Percentiles rank a stretch among this genome's conserved stretches.
Evolutionary conservation across 2,329 filamentous ascomycete genomes (phyloP).

Genomic region (Colletotrichum musae): DNA sequence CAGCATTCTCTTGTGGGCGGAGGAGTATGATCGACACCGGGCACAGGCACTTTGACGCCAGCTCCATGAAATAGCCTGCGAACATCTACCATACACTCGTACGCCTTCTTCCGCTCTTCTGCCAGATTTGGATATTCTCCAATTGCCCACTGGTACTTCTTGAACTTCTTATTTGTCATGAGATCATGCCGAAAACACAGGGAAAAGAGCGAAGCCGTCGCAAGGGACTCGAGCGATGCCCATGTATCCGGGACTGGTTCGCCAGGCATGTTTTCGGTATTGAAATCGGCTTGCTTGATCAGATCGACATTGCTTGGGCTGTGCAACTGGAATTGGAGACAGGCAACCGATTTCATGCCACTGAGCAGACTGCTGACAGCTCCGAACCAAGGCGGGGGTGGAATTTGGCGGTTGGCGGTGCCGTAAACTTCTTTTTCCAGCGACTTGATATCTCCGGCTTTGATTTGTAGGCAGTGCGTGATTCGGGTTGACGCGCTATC

Average conservation of each 20-base stretch:
- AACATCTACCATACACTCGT: constrained; percentile 13
- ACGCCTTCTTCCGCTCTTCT: not conserved
- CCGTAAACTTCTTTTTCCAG: not conserved
- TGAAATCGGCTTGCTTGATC: not conserved
- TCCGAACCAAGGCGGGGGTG: not conserved
- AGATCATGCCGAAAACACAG: constrained; percentile 23
- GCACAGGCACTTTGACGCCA: constrained; percentile 7
- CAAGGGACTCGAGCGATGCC: not conserved
- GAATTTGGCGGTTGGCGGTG: not conserved
- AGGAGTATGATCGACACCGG: not conserved
- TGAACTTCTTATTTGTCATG: not conserved
- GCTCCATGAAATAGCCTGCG: constrained; percentile 12
- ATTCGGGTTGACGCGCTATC: not conserved
- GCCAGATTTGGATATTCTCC: not conserved
- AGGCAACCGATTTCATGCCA: constrained; percentile 4
- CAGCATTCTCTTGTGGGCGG: not conserved
- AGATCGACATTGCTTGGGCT: not conserved
- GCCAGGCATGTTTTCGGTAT: not conserved
- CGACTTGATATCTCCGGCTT: not conserved
- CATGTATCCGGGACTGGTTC: not conserved
- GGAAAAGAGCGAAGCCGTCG: constrained; percentile 15
- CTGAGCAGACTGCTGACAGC: not conserved
- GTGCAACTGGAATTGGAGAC: constrained; percentile 14
- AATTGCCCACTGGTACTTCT: not conserved
- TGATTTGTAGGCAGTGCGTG: not conserved